Percentiles rank a stretch among this genome's conserved stretches.
Conservation (phyloP, 2,329 filamentous ascomycete genomes). For the Teratosphaeriaceae sp. region DNA sequence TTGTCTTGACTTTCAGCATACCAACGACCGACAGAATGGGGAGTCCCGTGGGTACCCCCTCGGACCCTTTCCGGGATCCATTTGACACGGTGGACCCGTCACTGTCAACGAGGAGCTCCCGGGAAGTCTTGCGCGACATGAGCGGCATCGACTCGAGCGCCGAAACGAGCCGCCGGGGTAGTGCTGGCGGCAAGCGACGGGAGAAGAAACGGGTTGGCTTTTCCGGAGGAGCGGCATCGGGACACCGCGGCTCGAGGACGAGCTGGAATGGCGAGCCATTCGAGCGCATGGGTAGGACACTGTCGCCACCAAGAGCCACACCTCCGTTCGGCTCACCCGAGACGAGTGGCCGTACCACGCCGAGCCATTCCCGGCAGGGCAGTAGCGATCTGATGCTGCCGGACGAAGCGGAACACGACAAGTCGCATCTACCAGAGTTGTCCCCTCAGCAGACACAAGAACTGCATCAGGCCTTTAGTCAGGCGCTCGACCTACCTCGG, state of each 20-base stretch:
- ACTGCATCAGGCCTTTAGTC: constrained; percentile 21
- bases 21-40: constrained; percentile 2
- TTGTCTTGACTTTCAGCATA: constrained; percentile 2
- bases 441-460: constrained; percentile 26
- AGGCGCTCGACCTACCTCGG: constrained; percentile 16
- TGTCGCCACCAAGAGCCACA: constrained; percentile 9
- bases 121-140: constrained; percentile 1
- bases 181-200: constrained; percentile 9
- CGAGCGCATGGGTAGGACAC: background rate
- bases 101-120: background rate
- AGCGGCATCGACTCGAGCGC: constrained; percentile 11
- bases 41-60: constrained; percentile 2
- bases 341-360: constrained; percentile 10
- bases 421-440: constrained; percentile 25
- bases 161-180: constrained; percentile 12
- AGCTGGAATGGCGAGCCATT: constrained; percentile 7
- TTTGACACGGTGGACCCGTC: background rate
- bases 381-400: constrained; percentile 13
- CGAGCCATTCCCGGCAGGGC: constrained; percentile 8
- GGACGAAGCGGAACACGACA: constrained; percentile 7
- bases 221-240: constrained; percentile 9
- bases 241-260: constrained; percentile 5
- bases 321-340: constrained; percentile 9
- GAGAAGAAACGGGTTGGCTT: constrained; percentile 20
- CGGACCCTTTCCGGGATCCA: constrained; percentile 6